Base-by-base conservation (phyloP, 2,329 filamentous ascomycete genomes). In the Scorias spongiosa region DNA sequence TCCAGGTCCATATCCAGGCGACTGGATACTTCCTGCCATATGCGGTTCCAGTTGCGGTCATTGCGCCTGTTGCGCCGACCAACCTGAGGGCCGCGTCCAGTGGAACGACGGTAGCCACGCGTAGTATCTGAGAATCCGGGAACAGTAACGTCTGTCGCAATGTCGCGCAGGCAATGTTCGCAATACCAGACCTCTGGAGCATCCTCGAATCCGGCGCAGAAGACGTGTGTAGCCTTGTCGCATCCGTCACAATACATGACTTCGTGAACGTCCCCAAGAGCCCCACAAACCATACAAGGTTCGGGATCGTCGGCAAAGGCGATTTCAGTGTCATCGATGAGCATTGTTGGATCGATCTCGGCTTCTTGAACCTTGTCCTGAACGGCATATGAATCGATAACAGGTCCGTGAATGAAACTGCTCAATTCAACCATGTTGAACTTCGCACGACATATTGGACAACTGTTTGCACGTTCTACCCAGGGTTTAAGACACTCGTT, bases 391-490 rank as follows among this genome's bases (percentile, higher is more conserved):
- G 74, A 75, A 20, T 75, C 76, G 29, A 72, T 54, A 8, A 75
- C 68, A 2, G 69, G 63, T 5, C 75, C 77, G 71, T 85, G 83
- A 57, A 87, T 67, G 53, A 74, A 77, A 58, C 83, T 78, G 63
- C 82, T 82, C 48, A 98, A 79, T 60, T 91, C 79, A 52, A 98
- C 88, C 55, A 81, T 68, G 64, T 96, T 89, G 69, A 98, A 96
- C 50, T 75, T 78, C 56, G 85, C 83, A 53, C 91, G 84, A 66
- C 91, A 98, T 63, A 98, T 94, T 39, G 91, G 91, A 64, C 91
- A 98, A 61, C 88, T 95, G 66, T 96, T 98, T 50, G 91, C 89
- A 63, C 93, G 83, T 65, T 93, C 85, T 39, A 89, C 86, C 91
- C 91, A 98, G 54, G 87, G 85, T 55, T 83, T 82, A 53, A 98